These are phyloP conservation scores for Hirsutella thompsonii DNA, from an alignment of 2,329 filamentous ascomycete species.

Conservation along the genomic window DNA sequence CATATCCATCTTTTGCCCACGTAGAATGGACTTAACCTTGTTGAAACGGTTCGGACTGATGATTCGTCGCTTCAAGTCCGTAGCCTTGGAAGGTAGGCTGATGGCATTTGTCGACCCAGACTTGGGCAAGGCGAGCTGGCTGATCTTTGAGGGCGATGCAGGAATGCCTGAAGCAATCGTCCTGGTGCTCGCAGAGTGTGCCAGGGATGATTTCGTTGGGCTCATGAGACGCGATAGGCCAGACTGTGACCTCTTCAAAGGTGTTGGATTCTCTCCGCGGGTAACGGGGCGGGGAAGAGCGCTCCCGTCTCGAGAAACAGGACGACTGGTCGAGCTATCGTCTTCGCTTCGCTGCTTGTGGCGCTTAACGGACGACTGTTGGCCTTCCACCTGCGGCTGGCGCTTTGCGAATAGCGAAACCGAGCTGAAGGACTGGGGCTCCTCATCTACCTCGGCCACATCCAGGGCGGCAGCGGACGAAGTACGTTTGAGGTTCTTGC, in stretches of 20 bases:
- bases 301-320: slow-evolving; percentile 33
- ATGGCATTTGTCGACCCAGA: slow-evolving; percentile 24
- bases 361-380: slow-evolving; percentile 47
- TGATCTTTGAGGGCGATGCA: slow-evolving; percentile 35
- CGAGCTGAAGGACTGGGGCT: not conserved
- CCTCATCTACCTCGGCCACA: slow-evolving; percentile 9
- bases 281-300: slow-evolving; percentile 21
- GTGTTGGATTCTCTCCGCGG: slow-evolving; percentile 20
- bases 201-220: slow-evolving; percentile 64
- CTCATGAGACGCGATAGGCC: slow-evolving; percentile 52
- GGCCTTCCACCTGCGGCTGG: slow-evolving; percentile 1
- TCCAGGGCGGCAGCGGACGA: slow-evolving; percentile 19
- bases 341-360: slow-evolving; percentile 54
- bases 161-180: slow-evolving; percentile 18
- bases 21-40: slow-evolving; percentile 46
- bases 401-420: slow-evolving; percentile 6
- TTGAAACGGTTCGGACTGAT: slow-evolving; percentile 39
- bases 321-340: slow-evolving; percentile 54
- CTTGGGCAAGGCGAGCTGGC: slow-evolving; percentile 28
- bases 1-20: slow-evolving; percentile 21
- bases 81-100: slow-evolving; percentile 15
- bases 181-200: slow-evolving; percentile 26
- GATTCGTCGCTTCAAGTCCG: slow-evolving; percentile 20
- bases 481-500: slow-evolving; percentile 21
- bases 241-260: slow-evolving; percentile 29